Evolutionary conservation across 2,329 filamentous ascomycete genomes (phyloP), one percentile per base, ranked within the genome.

Genomic region (Colletotrichum sp.): DNA sequence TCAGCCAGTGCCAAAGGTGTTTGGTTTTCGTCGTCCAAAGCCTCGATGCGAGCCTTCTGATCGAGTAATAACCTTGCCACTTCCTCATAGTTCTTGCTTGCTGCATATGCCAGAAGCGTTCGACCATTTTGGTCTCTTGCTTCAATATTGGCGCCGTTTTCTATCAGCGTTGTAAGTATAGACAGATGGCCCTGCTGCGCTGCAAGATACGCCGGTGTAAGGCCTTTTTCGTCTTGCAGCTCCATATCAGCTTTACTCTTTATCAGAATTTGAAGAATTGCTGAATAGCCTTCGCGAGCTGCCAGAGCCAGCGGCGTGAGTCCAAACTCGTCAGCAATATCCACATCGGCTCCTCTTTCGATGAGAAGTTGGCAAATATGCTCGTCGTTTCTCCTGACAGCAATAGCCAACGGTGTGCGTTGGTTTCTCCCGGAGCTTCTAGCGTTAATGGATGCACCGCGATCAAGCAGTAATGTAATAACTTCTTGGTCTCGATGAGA

Each of bases 311-410:
- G 8, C 16, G 36, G 36, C 36, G 36, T 43, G 16, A 43, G 36
- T 18, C 16, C 16, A 18, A 10, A 18, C 36, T 43, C 16, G 16
- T 43, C 36, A 9, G 36, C 36, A 5, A 43, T 9, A 43, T 43
- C 4, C 18, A 43, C 18, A 43, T n/a, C 9, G 1, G 38, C 38
- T 3, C 38, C 38, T 43, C 18, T 10, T 5, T n/a, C 38, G 3
- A 43, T 43, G 16, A 43, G 38, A 43, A 43, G 16, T n/a, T 43
- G 38, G 38, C 38, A 43, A 6, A 43, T 12, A 3, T 2, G 38
- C 4, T 5, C 0, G 2, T 10, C 18, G 9, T 43, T 43, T 6
- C 8, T n/a, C 8, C 38, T n/a, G 38, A 1, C 38, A n/a, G 38
- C 38, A 43, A n/a, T 6, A 3, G 18, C 38, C 18, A 43, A n/a